Evolutionary conservation across 2,329 filamentous ascomycete genomes (phyloP).

Genomic region (Dactylellina drechsleri): DNA sequence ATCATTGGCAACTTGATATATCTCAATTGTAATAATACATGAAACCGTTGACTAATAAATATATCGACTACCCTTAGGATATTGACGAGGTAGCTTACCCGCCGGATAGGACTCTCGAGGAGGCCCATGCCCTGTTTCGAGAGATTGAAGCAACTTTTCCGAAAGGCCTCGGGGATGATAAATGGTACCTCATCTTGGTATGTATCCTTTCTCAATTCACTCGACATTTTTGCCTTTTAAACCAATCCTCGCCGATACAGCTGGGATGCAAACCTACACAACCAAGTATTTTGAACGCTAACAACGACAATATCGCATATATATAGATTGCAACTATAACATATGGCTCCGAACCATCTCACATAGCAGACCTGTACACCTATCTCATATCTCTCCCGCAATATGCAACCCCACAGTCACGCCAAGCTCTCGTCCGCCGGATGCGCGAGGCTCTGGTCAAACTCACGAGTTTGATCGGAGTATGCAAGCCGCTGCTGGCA

Average conservation of each 20-base stretch:
- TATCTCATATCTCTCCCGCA: constrained; percentile 67
- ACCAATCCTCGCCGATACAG: neutral
- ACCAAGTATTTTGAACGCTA: neutral
- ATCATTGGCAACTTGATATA: too few relatives aligned
- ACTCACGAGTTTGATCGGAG: constrained; percentile 69
- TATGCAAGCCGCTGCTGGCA: constrained; percentile 72
- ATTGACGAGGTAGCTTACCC: constrained; percentile 16
- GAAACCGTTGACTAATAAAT: neutral
- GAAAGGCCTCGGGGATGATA: constrained; percentile 62
- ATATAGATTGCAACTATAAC: constrained; percentile 62
- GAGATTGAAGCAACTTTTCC: constrained; percentile 64
- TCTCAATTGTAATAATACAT: neutral
- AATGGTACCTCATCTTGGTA: constrained; percentile 65
- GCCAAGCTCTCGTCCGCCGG: constrained; percentile 66
- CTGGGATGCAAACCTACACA: too few relatives aligned
- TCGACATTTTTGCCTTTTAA: neutral
- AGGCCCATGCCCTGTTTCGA: constrained; percentile 63
- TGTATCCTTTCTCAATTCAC: neutral
- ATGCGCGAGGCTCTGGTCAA: constrained; percentile 71
- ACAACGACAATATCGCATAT: neutral
- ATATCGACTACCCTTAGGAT: neutral
- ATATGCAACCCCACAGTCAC: constrained; percentile 63
- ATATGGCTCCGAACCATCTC: constrained; percentile 67
- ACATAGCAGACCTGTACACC: constrained; percentile 68
- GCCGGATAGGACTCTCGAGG: constrained; percentile 61